A percentile compares a stretch with the other conserved stretches of the same genome.
Evolutionary conservation across 106 monocot genomes (phyloP).

Genomic region (Ottelia alismoides): DNA sequence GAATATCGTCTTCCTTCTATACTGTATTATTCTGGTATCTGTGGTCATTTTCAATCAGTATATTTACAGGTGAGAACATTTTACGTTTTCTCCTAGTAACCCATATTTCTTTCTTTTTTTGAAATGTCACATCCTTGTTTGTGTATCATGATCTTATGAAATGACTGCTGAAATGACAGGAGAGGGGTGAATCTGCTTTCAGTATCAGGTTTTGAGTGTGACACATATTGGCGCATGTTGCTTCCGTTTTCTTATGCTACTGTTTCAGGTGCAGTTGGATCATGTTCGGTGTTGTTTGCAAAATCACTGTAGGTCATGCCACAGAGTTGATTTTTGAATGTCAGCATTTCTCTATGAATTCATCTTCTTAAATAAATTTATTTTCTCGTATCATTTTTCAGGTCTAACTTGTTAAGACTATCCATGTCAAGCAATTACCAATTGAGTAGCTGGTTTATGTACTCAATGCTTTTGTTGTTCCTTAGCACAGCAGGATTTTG

Average conservation of each 20-base stretch:
- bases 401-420: constrained; percentile 91
- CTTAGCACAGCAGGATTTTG: constrained; percentile 94
- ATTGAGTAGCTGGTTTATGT: constrained; percentile 91
- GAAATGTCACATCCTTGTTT: background rate
- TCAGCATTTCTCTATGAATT: background rate
- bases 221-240: constrained; percentile 56
- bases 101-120: background rate
- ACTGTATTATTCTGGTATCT: constrained; percentile 63
- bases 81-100: background rate
- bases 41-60: constrained; percentile 67
- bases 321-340: too few relatives aligned
- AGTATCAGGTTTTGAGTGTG: constrained; percentile 32
- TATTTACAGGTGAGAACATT: constrained; percentile 61
- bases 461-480: constrained; percentile 75
- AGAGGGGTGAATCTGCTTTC: constrained; percentile 52
- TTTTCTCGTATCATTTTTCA: constrained; percentile 5
- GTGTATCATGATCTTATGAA: background rate
- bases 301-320: constrained; percentile 96
- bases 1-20: constrained; percentile 79
- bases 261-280: constrained; percentile 93
- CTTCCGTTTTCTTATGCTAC: constrained; percentile 91
- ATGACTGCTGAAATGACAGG: constrained; percentile 29
- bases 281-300: constrained; percentile 96
- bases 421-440: constrained; percentile 76
- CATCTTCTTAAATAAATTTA: background rate